Conservation (phyloP, 2,329 filamentous ascomycete species). For the Fusarium solani-melongenae region DNA sequence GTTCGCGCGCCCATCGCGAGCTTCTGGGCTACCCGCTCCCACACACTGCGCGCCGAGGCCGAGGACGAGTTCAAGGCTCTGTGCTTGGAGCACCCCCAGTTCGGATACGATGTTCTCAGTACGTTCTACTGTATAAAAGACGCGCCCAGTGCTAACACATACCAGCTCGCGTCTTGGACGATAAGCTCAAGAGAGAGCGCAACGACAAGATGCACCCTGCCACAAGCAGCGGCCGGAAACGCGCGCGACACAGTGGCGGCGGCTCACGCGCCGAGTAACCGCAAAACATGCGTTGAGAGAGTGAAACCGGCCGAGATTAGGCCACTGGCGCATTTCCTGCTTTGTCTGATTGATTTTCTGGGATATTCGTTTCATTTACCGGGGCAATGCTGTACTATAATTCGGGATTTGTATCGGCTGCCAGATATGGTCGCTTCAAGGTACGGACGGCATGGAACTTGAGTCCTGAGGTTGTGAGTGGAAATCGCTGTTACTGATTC, state of each 20-base stretch:
- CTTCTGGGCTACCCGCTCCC: slow-evolving; percentile 52
- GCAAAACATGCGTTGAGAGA: neutral
- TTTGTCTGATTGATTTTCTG: slow-evolving; percentile 14
- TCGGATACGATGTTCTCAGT: slow-evolving; percentile 93
- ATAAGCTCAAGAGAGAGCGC: slow-evolving; percentile 73
- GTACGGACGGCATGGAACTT: neutral
- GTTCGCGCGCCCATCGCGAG: slow-evolving; percentile 41
- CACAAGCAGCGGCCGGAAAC: slow-evolving; percentile 64
- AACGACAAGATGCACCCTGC: slow-evolving; percentile 68
- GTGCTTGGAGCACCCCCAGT: slow-evolving; percentile 90
- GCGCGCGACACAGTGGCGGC: slow-evolving; percentile 63
- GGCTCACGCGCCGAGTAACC: slow-evolving; percentile 37
- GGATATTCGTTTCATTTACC: slow-evolving; percentile 5
- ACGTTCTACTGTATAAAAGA: slow-evolving; percentile 44
- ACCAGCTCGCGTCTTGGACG: slow-evolving; percentile 71
- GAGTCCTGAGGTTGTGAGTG: neutral
- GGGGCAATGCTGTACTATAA: slow-evolving; percentile 5
- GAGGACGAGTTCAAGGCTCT: slow-evolving; percentile 86
- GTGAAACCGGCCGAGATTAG: neutral
- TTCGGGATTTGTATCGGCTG: neutral
- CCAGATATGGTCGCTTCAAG: neutral
- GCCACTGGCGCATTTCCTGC: neutral
- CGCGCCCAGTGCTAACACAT: slow-evolving; percentile 10
- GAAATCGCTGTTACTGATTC: neutral
- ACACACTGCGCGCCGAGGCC: slow-evolving; percentile 85